phyloP scores from a whole-genome alignment of 2,329 filamentous ascomycete genomes.

The Xylaria sp. region DNA sequence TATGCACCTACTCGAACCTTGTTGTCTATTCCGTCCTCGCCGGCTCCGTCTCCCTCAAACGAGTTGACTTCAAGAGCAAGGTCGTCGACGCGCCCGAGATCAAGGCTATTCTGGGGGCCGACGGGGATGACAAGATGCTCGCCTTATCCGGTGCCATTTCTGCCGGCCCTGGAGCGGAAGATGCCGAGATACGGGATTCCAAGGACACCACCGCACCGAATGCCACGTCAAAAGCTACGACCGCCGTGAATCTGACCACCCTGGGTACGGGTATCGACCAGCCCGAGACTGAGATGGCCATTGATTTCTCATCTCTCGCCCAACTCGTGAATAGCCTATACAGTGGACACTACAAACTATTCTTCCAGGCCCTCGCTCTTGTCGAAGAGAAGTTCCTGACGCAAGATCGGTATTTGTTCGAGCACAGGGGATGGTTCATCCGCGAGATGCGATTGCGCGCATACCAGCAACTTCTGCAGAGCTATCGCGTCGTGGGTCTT shows the following conservation, averaged over 20 bases:
- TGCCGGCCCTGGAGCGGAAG: constrained; percentile 78
- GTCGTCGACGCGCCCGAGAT: constrained; percentile 98
- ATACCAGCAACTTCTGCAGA: constrained; percentile 97
- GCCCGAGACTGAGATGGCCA: constrained; percentile 80
- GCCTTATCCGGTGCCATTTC: constrained; percentile 84
- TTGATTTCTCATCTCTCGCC: constrained; percentile 90
- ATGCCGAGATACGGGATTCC: constrained; percentile 78
- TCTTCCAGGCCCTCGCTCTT: constrained; percentile 88
- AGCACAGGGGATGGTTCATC: constrained; percentile 97
- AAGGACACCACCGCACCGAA: constrained; percentile 64
- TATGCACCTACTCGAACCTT: constrained; percentile 94
- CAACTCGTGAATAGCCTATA: constrained; percentile 92
- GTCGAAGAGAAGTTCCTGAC: constrained; percentile 95
- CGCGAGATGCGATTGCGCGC: constrained; percentile 97
- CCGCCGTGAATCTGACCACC: constrained; percentile 88
- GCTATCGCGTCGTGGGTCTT: constrained; percentile 95
- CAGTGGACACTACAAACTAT: constrained; percentile 90
- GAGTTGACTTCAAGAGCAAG: constrained; percentile 98
- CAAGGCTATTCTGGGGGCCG: constrained; percentile 88
- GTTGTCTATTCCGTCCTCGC: constrained; percentile 97
- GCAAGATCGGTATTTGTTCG: constrained; percentile 92
- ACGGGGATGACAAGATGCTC: constrained; percentile 86
- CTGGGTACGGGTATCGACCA: constrained; percentile 76
- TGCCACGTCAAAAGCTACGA: constrained; percentile 63
- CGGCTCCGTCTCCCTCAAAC: constrained; percentile 92